Evolutionary conservation across 805 yeast species (phyloP).

Genomic region (Candida nonsorbophila): DNA sequence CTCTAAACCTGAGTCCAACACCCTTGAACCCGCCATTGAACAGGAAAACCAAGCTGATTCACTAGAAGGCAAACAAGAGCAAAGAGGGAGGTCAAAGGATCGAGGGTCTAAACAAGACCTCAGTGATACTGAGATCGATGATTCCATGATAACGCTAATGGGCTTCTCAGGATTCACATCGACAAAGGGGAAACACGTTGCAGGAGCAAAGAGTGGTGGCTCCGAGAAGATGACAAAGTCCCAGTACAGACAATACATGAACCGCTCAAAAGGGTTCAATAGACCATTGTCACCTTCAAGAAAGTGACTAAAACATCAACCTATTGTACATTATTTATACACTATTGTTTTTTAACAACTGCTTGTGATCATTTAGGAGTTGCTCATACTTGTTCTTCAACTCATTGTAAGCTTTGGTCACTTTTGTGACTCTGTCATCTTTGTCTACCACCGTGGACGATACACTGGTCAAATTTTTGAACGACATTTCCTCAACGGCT

Average conservation of each 20-base stretch:
- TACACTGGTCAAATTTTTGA: too few relatives aligned
- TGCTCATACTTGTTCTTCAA: slow-evolving; percentile 57
- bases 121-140: slow-evolving; percentile 5
- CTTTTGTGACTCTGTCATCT: slow-evolving; percentile 33
- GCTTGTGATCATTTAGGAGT: slow-evolving; percentile 46
- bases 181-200: slow-evolving; percentile 54
- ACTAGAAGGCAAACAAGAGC: background rate
- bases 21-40: too few relatives aligned
- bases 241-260: slow-evolving; percentile 57
- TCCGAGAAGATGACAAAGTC: slow-evolving; percentile 33
- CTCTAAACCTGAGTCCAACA: too few relatives aligned
- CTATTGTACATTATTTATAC: slow-evolving; percentile 1
- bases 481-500: slow-evolving; percentile 47
- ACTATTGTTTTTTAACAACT: slow-evolving; percentile 18
- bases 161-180: slow-evolving; percentile 53
- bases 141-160: slow-evolving; percentile 41
- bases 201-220: slow-evolving; percentile 43
- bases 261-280: slow-evolving; percentile 51
- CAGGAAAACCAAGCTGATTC: background rate
- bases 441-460: slow-evolving; percentile 36
- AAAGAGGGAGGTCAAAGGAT: slow-evolving; percentile 19
- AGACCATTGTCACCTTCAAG: slow-evolving; percentile 48
- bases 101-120: slow-evolving; percentile 17
- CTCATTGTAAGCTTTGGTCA: slow-evolving; percentile 57
- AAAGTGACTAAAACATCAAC: slow-evolving; percentile 1